Percentiles rank a stretch among this genome's conserved stretches.
Conservation (phyloP, 2,329 filamentous ascomycete species). For the Atkinsonella hypoxylon region DNA sequence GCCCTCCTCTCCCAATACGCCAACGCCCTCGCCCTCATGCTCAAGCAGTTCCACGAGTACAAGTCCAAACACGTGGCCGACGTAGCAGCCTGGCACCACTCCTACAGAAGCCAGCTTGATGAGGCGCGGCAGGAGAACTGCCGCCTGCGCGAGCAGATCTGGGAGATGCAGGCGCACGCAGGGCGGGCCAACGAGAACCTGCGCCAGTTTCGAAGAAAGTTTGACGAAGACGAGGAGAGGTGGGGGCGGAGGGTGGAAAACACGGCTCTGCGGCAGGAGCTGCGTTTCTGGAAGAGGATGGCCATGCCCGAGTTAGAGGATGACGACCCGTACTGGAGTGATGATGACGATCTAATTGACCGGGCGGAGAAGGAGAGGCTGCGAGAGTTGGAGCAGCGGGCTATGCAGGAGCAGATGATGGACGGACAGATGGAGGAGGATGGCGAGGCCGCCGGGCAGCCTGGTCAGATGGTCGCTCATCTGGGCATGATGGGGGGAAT, state of each 20-base stretch:
- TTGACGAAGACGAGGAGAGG: constrained; percentile 42
- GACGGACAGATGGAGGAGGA: constrained; percentile 23
- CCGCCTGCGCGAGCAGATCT: constrained; percentile 51
- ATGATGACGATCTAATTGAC: constrained; percentile 53
- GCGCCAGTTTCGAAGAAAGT: constrained; percentile 42
- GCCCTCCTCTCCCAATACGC: constrained; percentile 46
- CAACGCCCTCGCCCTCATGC: constrained; percentile 41
- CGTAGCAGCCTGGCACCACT: constrained; percentile 52
- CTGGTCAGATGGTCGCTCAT: constrained; percentile 8
- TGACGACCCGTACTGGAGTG: constrained; percentile 50
- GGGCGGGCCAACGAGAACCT: constrained; percentile 44
- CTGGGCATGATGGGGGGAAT: constrained; percentile 23
- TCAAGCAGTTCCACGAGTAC: constrained; percentile 54
- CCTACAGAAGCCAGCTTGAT: constrained; percentile 52
- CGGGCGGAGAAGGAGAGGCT: constrained; percentile 45
- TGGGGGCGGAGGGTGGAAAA: constrained; percentile 43
- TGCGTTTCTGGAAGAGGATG: constrained; percentile 55
- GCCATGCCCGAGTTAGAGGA: constrained; percentile 49
- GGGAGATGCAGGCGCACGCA: constrained; percentile 53
- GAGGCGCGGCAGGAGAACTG: constrained; percentile 54
- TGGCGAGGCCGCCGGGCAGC: constrained; percentile 20
- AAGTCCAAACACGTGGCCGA: constrained; percentile 51
- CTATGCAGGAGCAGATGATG: constrained; percentile 26
- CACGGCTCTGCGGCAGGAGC: constrained; percentile 41
- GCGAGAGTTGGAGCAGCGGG: constrained; percentile 35